Conservation (phyloP, 2,329 filamentous ascomycete species). For the Trichoderma koningiopsis region DNA sequence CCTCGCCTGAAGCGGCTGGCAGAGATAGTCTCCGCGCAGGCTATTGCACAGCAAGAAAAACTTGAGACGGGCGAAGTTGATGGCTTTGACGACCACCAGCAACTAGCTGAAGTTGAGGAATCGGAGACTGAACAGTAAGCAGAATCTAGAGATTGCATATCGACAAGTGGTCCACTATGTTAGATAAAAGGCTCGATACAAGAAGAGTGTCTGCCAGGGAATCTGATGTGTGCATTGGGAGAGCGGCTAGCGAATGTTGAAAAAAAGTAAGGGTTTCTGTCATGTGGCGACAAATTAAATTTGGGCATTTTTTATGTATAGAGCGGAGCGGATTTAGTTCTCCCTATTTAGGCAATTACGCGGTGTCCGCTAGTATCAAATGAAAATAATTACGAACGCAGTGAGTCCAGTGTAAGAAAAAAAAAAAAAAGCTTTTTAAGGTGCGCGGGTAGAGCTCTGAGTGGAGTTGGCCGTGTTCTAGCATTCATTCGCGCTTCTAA, state of each 20-base stretch:
- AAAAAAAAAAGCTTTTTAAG: background rate
- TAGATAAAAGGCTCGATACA: background rate
- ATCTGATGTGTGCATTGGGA: slow-evolving; percentile 11
- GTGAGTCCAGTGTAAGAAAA: background rate
- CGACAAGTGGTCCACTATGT: slow-evolving; percentile 27
- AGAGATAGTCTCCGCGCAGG: slow-evolving; percentile 97
- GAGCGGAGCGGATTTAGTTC: slow-evolving; percentile 29
- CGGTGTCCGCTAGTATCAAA: slow-evolving; percentile 23
- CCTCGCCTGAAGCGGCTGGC: slow-evolving; percentile 91
- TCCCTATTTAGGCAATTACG: slow-evolving; percentile 28
- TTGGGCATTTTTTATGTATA: slow-evolving; percentile 25
- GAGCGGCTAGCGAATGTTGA: slow-evolving; percentile 17
- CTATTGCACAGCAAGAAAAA: slow-evolving; percentile 92
- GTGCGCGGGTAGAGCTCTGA: background rate
- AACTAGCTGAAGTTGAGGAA: slow-evolving; percentile 56
- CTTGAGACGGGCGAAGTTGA: slow-evolving; percentile 58
- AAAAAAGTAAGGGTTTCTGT: slow-evolving; percentile 6
- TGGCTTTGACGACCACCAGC: slow-evolving; percentile 53
- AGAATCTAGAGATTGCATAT: slow-evolving; percentile 2
- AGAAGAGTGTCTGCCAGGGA: background rate
- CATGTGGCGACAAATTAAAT: slow-evolving; percentile 13
- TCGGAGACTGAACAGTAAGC: slow-evolving; percentile 33
- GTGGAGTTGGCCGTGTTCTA: slow-evolving; percentile 20
- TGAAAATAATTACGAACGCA: slow-evolving; percentile 14
- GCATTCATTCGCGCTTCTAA: background rate